Base-by-base conservation (phyloP, 257 asterid species). In the Nicotiana otophora region DNA sequence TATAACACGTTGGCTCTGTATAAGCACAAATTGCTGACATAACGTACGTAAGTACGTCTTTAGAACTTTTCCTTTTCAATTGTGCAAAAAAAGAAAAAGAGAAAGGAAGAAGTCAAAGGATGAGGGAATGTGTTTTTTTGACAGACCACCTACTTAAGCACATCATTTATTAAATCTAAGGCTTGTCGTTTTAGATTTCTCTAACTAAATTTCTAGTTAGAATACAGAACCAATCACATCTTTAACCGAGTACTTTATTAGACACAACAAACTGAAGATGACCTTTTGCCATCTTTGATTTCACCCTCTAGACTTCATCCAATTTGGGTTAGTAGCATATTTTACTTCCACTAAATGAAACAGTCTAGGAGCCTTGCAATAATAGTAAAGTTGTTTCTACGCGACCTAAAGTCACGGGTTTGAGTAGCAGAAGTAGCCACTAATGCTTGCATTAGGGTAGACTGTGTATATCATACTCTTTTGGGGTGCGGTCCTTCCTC, bases 71-170 rank as follows among this genome's bases (percentile, higher is more conserved):
- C 10, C 0, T 5, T 5, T 6, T 54, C 60, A 57, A 16, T 5
- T 17, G 26, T 19, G 63, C 4, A 1, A 19, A 19, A 19, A 7
- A 19, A 19, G 16, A 16, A 3, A 16, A 55, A 16, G 23, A 16
- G 5, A 16, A 16, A 7, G 26, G 23, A 0, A 57, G 10, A 57
- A 19, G 63, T 57, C 63, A 57, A 57, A 57, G 63, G 0, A 7
- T 5, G n/a, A 3, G 1, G 4, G 26, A 57, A 54, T 11, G 48
- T 57, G 10, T 33, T 54, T 54, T 72, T 14, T 12, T 54, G 69
- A 33, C 8, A 78, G 85, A 68, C 85, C 34, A 83, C 30, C 75
- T 19, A 85, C 81, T 83, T 82, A 42, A 42, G 46, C 23, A 31
- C 66, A 28, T 57, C 26, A 57, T 55, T n/a, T 30, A 77, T 36